These are phyloP conservation scores for Plectosphaerella cucumerina DNA, from an alignment of 2,329 filamentous ascomycete genomes.

Conservation along the genomic window DNA sequence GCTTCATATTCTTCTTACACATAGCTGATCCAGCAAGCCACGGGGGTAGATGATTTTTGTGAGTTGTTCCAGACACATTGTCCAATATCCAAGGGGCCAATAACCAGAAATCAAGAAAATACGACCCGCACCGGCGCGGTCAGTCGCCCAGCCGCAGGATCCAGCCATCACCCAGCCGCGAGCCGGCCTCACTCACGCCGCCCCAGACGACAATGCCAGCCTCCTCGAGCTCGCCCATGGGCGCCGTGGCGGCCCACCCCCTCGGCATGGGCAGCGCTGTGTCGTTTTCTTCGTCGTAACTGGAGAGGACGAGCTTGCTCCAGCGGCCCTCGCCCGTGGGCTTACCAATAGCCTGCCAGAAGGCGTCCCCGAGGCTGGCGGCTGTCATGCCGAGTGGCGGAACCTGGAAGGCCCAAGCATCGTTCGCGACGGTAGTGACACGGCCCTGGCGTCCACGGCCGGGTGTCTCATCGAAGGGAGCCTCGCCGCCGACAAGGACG, in stretches of 20 bases:
- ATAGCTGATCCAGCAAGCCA: background rate
- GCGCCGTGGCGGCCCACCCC: constrained; percentile 54
- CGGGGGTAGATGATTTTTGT: background rate
- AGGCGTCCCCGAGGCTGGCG: constrained; percentile 52
- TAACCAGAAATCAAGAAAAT: background rate
- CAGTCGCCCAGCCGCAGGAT: constrained; percentile 48
- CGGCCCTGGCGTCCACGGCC: constrained; percentile 32
- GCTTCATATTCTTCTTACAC: constrained; percentile 9
- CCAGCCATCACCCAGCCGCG: constrained; percentile 58
- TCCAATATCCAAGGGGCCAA: background rate
- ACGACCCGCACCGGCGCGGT: background rate
- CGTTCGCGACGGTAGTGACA: constrained; percentile 43
- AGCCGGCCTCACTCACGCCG: constrained; percentile 47
- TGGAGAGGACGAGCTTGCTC: constrained; percentile 41
- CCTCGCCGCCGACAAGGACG: constrained; percentile 57
- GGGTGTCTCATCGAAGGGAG: background rate
- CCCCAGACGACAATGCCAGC: constrained; percentile 58
- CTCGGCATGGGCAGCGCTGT: constrained; percentile 44
- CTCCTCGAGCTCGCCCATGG: constrained; percentile 55
- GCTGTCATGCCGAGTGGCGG: constrained; percentile 50
- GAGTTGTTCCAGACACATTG: background rate
- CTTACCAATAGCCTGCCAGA: constrained; percentile 47
- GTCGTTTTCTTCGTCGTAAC: constrained; percentile 49
- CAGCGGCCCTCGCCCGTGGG: constrained; percentile 56
- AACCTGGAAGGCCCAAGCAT: constrained; percentile 63